Percentiles rank a stretch among this genome's conserved stretches.
Conservation (phyloP, 768 basidiomycete species). For the Galerina marginata region DNA sequence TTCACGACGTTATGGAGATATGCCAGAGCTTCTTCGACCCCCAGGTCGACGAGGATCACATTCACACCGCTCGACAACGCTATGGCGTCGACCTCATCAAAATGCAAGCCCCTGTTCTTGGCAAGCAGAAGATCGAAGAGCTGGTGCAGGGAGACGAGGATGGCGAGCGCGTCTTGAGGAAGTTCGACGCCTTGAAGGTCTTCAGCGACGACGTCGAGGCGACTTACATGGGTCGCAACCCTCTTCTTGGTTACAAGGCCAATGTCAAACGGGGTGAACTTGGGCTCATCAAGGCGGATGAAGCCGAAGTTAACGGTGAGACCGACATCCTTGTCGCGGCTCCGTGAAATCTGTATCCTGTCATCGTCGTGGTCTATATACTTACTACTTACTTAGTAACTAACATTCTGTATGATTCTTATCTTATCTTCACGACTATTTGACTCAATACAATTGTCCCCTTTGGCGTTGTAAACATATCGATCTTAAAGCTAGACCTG, state of each 20-base stretch:
- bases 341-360: constrained; percentile 5
- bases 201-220: constrained; percentile 29
- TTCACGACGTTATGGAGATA: constrained; percentile 27
- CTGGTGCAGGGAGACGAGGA: constrained; percentile 26
- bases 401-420: background rate
- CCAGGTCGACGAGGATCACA: constrained; percentile 22
- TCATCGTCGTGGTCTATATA: background rate
- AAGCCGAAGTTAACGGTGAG: constrained; percentile 1
- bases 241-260: constrained; percentile 25
- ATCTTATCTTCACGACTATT: constrained; percentile 1
- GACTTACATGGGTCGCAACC: constrained; percentile 25
- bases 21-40: constrained; percentile 29
- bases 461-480: background rate
- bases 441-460: background rate
- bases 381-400: background rate
- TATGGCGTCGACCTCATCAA: constrained; percentile 26
- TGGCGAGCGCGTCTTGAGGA: constrained; percentile 43
- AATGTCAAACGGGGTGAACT: constrained; percentile 26
- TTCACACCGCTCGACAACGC: constrained; percentile 18
- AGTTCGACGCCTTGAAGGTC: constrained; percentile 53
- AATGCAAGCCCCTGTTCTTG: constrained; percentile 23
- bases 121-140: constrained; percentile 24
- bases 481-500: background rate
- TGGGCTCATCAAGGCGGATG: constrained; percentile 24
- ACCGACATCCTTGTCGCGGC: constrained; percentile 21